Evolutionary conservation across 805 yeast genomes (phyloP).

Genomic region (Ogataea paraovalis): DNA sequence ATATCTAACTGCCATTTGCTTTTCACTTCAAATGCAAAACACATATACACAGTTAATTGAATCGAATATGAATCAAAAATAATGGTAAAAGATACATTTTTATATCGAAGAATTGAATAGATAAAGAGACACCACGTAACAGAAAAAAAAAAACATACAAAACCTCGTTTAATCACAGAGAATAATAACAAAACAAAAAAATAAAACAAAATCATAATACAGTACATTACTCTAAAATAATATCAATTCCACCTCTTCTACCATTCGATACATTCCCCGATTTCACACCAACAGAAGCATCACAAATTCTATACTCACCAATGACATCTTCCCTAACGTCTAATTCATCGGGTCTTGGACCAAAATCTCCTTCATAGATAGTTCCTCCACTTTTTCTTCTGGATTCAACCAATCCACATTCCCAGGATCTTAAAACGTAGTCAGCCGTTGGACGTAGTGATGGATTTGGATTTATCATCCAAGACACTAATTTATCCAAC

Average conservation of each 20-base stretch:
- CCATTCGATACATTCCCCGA: slow-evolving; percentile 3
- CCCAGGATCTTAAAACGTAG: slow-evolving; percentile 64
- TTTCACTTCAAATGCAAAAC: too few relatives aligned
- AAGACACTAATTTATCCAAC: slow-evolving; percentile 73
- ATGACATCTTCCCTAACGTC: slow-evolving; percentile 6
- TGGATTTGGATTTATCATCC: slow-evolving; percentile 89
- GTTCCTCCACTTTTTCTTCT: slow-evolving; percentile 90
- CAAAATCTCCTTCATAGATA: slow-evolving; percentile 92
- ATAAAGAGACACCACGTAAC: not conserved
- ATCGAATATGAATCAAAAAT: too few relatives aligned
- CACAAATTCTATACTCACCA: not conserved
- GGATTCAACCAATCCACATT: slow-evolving; percentile 71
- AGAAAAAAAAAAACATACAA: not conserved
- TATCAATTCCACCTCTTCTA: slow-evolving; percentile 17
- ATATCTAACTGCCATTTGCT: not conserved
- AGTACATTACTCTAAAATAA: slow-evolving; percentile 17
- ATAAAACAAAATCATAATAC: not conserved
- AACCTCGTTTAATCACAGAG: not conserved
- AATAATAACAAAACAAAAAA: not conserved
- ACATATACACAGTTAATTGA: too few relatives aligned
- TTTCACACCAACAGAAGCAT: slow-evolving; percentile 1
- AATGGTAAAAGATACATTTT: not conserved
- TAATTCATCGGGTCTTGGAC: slow-evolving; percentile 58
- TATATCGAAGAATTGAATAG: not conserved
- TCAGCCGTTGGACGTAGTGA: slow-evolving; percentile 74